Evolutionary conservation across 2,329 filamentous ascomycete genomes (phyloP).

Genomic region (Aspergillus sp.): DNA sequence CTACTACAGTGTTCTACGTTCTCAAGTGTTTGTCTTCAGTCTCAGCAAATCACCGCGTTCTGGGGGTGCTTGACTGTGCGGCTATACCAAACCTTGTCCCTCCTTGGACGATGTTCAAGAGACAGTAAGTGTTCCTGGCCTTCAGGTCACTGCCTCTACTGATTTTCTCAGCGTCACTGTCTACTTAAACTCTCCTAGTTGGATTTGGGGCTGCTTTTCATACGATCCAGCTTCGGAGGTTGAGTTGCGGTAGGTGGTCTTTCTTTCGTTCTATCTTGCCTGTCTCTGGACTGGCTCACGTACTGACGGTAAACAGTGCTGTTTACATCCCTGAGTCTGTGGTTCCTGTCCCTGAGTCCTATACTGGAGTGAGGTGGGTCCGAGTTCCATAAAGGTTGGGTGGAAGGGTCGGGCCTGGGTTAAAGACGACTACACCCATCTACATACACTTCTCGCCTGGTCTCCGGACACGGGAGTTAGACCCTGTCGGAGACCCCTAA

Average conservation of each 20-base stretch:
- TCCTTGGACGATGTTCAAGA: neutral
- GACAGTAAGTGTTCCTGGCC: neutral
- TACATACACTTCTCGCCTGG: neutral
- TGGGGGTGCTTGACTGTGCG: neutral
- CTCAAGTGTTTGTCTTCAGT: neutral
- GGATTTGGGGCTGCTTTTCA: neutral
- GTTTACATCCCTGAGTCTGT: neutral
- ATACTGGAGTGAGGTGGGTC: neutral
- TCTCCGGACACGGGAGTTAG: neutral
- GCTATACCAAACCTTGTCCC: neutral
- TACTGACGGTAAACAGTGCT: neutral
- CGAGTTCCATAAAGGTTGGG: neutral
- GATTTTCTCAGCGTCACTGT: neutral
- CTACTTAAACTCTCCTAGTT: slow-evolving; percentile 1
- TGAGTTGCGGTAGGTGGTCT: neutral
- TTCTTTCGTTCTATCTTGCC: neutral
- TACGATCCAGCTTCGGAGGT: neutral
- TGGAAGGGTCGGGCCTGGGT: neutral
- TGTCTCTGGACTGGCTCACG: neutral
- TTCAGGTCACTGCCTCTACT: neutral
- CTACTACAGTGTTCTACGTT: neutral
- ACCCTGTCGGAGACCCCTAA: neutral
- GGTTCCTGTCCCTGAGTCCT: neutral
- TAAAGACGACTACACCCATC: no score
- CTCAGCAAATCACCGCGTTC: neutral